Evolutionary conservation across 495 filamentous ascomycete species (phyloP).

Genomic region (Cryomyces minteri): DNA sequence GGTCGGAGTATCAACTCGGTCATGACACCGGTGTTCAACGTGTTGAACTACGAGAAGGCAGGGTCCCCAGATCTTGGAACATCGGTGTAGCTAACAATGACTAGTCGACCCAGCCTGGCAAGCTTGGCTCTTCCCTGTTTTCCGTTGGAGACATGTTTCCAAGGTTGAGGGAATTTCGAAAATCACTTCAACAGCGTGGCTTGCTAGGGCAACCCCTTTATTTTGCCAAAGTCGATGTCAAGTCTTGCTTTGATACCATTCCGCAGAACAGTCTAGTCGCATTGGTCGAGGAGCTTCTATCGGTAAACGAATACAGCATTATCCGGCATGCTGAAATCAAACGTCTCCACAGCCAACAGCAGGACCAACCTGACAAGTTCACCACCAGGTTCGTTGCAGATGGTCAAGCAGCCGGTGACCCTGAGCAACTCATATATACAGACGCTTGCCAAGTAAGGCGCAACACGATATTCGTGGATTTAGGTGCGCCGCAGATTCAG

Average conservation of each 20-base stretch:
- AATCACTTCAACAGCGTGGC: slow-evolving; percentile 15
- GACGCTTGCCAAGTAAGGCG: slow-evolving; percentile 19
- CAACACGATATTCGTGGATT: slow-evolving; percentile 62
- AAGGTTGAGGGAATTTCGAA: slow-evolving; percentile 52
- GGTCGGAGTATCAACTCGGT: slow-evolving; percentile 66
- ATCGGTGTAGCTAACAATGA: not conserved
- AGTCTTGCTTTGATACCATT: slow-evolving; percentile 89
- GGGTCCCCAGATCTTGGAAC: not conserved
- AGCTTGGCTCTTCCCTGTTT: slow-evolving; percentile 58
- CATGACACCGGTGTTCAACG: slow-evolving; percentile 53
- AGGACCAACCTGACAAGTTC: too few relatives aligned
- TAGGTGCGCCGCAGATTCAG: slow-evolving; percentile 30
- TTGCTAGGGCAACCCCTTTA: slow-evolving; percentile 30
- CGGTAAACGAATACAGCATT: slow-evolving; percentile 49
- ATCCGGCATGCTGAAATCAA: slow-evolving; percentile 57
- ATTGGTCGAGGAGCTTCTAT: slow-evolving; percentile 44
- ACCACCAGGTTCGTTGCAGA: slow-evolving; percentile 41
- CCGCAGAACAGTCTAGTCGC: slow-evolving; percentile 57
- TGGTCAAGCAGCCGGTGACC: slow-evolving; percentile 32
- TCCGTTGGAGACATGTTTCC: slow-evolving; percentile 67
- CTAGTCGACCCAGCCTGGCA: slow-evolving; percentile 33
- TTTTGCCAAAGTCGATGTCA: slow-evolving; percentile 85
- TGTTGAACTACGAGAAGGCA: slow-evolving; percentile 64
- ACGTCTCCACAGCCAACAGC: slow-evolving; percentile 14
- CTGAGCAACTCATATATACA: slow-evolving; percentile 17